Evolutionary conservation across 2,329 filamentous ascomycete genomes (phyloP).

Genomic region (Trichophaea hybrida): DNA sequence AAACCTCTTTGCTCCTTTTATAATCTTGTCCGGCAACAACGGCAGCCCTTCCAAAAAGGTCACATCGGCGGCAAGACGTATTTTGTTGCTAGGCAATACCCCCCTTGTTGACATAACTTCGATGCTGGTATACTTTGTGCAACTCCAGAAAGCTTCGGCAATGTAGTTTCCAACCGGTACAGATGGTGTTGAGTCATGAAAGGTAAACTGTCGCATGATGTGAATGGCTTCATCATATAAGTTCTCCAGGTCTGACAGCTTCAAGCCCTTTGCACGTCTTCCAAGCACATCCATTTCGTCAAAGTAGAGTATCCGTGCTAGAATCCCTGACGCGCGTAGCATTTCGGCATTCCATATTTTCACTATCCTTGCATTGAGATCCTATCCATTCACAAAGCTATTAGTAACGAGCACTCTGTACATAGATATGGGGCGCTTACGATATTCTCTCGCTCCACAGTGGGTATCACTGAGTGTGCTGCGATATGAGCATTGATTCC

Average conservation of each 20-base stretch:
- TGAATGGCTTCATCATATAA: conserved; percentile 44
- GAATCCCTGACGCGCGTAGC: conserved; percentile 76
- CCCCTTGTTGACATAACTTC: conserved; percentile 81
- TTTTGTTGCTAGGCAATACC: conserved; percentile 66
- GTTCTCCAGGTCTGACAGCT: conserved; percentile 43
- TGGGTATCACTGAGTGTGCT: conserved; percentile 89
- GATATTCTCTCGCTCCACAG: conserved; percentile 90
- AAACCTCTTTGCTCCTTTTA: conserved; percentile 52
- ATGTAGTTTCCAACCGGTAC: conserved; percentile 70
- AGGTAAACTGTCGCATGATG: conserved; percentile 74
- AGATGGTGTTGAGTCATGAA: conserved; percentile 79
- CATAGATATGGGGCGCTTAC: no score
- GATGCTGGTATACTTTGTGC: conserved; percentile 65
- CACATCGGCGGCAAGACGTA: conserved; percentile 54
- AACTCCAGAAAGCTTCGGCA: conserved; percentile 92
- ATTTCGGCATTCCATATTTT: conserved; percentile 93
- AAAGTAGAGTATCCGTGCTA: conserved; percentile 73
- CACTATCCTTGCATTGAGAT: conserved; percentile 89
- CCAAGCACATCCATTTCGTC: conserved; percentile 70
- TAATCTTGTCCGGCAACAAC: conserved; percentile 63
- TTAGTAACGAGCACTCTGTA: no score
- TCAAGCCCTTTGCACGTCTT: conserved; percentile 41
- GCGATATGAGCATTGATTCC: conserved; percentile 88
- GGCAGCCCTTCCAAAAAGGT: conserved; percentile 82
- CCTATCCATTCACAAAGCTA: conserved; percentile 29